phyloP scores from a whole-genome alignment of 2,329 filamentous ascomycete species.

The Tolypocladium cylindrosporum region DNA sequence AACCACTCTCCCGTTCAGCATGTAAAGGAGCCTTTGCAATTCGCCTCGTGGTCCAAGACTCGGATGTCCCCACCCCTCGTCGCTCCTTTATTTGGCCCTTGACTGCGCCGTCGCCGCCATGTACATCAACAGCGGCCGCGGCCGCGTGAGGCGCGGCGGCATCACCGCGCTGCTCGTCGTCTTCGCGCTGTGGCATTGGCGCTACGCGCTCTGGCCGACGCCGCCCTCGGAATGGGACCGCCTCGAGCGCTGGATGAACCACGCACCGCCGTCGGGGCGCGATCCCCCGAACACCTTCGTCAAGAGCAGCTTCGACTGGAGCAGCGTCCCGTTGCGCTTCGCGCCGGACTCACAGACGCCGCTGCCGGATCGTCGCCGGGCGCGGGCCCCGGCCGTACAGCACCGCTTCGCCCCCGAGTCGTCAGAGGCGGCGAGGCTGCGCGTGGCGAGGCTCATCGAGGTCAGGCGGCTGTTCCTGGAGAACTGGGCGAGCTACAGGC shows the following conservation, averaged over 20 bases:
- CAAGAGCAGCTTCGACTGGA: conserved; percentile 28
- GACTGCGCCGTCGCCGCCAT: background rate
- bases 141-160: background rate
- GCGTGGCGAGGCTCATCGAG: conserved; percentile 19
- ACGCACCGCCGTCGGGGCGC: background rate
- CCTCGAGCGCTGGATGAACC: conserved; percentile 12
- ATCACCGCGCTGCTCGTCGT: background rate
- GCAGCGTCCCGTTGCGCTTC: conserved; percentile 16
- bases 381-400: conserved; percentile 24
- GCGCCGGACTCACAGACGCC: conserved; percentile 10
- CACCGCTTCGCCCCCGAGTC: conserved; percentile 20
- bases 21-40: no score
- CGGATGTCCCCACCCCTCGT: no score
- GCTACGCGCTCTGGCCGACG: background rate
- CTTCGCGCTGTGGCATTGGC: conserved; percentile 1
- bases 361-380: conserved; percentile 12
- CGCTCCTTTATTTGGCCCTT: no score
- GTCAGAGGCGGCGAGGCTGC: conserved; percentile 9
- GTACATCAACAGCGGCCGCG: background rate
- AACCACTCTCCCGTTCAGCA: no score
- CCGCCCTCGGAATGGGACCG: conserved; percentile 2
- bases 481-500: conserved; percentile 43
- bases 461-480: conserved; percentile 23
- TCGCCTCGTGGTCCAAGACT: no score
- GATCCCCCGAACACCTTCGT: background rate